These are phyloP conservation scores for Balakata baccata DNA, from an alignment of 345 rosid genomes.

Conservation along the genomic window DNA sequence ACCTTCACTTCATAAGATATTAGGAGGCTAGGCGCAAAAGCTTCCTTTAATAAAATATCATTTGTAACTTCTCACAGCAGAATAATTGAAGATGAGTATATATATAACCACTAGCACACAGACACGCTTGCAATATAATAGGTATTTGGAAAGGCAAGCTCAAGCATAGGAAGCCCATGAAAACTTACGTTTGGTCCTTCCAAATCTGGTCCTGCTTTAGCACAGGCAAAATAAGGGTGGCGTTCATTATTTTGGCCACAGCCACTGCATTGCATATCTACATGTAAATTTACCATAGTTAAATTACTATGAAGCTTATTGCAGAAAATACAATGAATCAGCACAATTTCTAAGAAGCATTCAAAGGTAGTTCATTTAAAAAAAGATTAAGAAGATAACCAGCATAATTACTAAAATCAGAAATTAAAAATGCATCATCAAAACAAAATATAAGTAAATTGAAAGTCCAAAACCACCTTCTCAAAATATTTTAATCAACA, in stretches of 20 bases:
- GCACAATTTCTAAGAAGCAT: background rate
- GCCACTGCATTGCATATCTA: constrained; percentile 99
- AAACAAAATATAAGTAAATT: no score
- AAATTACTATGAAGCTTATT: constrained; percentile 7
- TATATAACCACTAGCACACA: background rate
- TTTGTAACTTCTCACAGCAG: background rate
- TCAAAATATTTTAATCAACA: background rate
- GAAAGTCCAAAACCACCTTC: background rate
- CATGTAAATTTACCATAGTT: constrained; percentile 9
- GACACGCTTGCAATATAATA: background rate
- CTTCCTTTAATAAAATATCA: background rate
- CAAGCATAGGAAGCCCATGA: background rate
- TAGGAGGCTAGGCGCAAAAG: background rate
- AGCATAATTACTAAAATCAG: background rate
- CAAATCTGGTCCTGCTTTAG: constrained; percentile 99
- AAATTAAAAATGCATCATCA: background rate
- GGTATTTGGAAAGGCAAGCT: background rate
- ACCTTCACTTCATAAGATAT: background rate
- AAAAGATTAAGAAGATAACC: background rate
- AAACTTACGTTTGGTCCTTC: constrained; percentile 94
- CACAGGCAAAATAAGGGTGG: constrained; percentile 95
- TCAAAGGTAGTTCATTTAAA: background rate
- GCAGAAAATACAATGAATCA: background rate
- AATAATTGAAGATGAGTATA: background rate
- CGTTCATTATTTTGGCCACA: constrained; percentile 98